phyloP scores from a whole-genome alignment of 2,329 filamentous ascomycete genomes.

The Alternaria triticimaculans region DNA sequence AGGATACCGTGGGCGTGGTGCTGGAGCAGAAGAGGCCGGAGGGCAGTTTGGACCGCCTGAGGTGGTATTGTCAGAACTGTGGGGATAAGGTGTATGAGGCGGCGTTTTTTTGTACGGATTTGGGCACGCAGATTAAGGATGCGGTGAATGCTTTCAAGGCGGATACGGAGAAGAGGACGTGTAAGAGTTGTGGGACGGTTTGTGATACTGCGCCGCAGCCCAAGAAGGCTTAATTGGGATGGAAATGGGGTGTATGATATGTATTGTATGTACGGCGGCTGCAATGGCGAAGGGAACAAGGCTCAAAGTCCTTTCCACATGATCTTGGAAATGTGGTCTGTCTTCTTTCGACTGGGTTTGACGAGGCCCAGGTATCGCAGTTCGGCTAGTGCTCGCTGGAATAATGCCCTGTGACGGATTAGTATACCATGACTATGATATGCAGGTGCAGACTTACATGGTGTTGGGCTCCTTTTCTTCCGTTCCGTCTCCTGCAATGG shows the following conservation, averaged over 20 bases:
- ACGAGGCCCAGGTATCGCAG: constrained; percentile 85
- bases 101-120: constrained; percentile 83
- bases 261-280: constrained; percentile 13
- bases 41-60: constrained; percentile 75
- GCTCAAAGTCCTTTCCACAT: constrained; percentile 74
- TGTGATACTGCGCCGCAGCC: constrained; percentile 71
- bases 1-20: constrained; percentile 91
- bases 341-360: constrained; percentile 88
- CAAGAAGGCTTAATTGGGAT: constrained; percentile 19
- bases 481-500: constrained; percentile 62
- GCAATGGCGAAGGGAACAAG: not conserved
- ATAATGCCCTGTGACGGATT: constrained; percentile 63
- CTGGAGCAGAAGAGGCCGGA: constrained; percentile 82
- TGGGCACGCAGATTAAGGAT: constrained; percentile 93
- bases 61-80: constrained; percentile 87
- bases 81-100: constrained; percentile 80
- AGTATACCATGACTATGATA: not conserved
- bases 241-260: constrained; percentile 1
- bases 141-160: constrained; percentile 83
- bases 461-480: constrained; percentile 57
- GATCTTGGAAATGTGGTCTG: constrained; percentile 88
- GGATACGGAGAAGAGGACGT: constrained; percentile 74
- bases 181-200: constrained; percentile 75
- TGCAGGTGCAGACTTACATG: constrained; percentile 42
- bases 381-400: constrained; percentile 86